Evolutionary conservation across 352 stramenopile genomes (phyloP).

Genomic region (Phytopythium delawarense): DNA sequence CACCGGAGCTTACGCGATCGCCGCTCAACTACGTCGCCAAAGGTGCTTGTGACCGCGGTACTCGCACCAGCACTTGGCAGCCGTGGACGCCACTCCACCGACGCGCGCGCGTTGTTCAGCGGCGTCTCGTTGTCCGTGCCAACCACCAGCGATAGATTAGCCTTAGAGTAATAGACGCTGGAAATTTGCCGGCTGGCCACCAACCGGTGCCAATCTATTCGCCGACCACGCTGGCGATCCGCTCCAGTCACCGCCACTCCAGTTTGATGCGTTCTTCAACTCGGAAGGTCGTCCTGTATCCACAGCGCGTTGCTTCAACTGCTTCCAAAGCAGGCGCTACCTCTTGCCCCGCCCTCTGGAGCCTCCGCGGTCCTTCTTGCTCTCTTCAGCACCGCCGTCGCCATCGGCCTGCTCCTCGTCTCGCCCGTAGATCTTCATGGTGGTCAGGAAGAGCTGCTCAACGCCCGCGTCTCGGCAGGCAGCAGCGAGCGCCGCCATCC

Average conservation of each 20-base stretch:
- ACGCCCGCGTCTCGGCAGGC: constrained; percentile 45
- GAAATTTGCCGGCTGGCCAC: neutral
- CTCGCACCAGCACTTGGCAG: neutral
- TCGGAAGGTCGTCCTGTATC: too few relatives aligned
- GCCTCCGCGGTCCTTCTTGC: neutral
- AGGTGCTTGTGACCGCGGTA: neutral
- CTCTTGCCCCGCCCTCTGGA: neutral
- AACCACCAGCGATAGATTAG: neutral
- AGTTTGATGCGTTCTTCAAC: too few relatives aligned
- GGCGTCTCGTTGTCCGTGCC: neutral
- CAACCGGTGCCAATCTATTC: neutral
- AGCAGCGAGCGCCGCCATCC: constrained; percentile 59
- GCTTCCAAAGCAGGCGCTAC: neutral
- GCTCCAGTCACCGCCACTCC: too few relatives aligned
- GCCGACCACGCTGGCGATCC: too few relatives aligned
- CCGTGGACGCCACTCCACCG: constrained; percentile 6
- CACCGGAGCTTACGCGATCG: neutral
- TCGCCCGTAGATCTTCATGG: constrained; percentile 73
- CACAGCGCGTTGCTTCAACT: neutral
- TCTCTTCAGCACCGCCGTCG: neutral
- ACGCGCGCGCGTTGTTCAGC: neutral
- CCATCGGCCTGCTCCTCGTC: neutral
- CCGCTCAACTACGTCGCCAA: neutral
- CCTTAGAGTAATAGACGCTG: neutral
- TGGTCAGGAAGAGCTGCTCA: constrained; percentile 69